Percentiles rank a stretch among this genome's conserved stretches.
Conservation (phyloP, 768 basidiomycete genomes). For the Tephrocybe rancida region DNA sequence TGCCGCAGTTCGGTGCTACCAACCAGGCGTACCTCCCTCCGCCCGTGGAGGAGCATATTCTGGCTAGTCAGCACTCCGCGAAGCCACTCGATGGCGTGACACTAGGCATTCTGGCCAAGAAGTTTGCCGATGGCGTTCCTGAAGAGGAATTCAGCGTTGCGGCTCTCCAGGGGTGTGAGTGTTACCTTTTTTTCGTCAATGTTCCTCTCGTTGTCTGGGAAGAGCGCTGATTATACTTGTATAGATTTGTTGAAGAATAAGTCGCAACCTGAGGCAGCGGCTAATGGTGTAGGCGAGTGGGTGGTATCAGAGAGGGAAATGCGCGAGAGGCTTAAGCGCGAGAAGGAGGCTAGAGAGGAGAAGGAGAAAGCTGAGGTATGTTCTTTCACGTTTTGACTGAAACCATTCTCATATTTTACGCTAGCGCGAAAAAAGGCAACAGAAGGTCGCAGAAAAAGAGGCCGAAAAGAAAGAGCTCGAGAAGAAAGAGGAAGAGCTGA, state of each 20-base stretch:
- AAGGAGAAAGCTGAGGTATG: conserved; percentile 70
- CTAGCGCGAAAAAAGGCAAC: conserved; percentile 51
- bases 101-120: conserved; percentile 69
- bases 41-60: conserved; percentile 60
- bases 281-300: conserved; percentile 69
- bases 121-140: conserved; percentile 81
- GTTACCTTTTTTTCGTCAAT: conserved; percentile 20
- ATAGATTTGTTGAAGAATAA: conserved; percentile 84
- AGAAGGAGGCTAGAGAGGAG: conserved; percentile 71
- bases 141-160: conserved; percentile 90
- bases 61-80: conserved; percentile 60
- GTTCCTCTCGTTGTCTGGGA: conserved; percentile 1
- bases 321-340: conserved; percentile 69
- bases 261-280: conserved; percentile 76
- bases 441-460: conserved; percentile 59
- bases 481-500: conserved; percentile 63
- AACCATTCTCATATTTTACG: background rate
- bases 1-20: conserved; percentile 52
- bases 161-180: conserved; percentile 88
- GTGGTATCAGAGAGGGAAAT: conserved; percentile 75
- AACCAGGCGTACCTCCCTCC: conserved; percentile 68
- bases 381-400: conserved; percentile 1
- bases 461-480: conserved; percentile 64
- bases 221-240: conserved; percentile 12
- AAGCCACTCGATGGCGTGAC: conserved; percentile 66